A percentile compares a stretch with the other conserved stretches of the same genome.
Conservation (phyloP, 2,329 filamentous ascomycete genomes). For the Claviceps monticola region DNA sequence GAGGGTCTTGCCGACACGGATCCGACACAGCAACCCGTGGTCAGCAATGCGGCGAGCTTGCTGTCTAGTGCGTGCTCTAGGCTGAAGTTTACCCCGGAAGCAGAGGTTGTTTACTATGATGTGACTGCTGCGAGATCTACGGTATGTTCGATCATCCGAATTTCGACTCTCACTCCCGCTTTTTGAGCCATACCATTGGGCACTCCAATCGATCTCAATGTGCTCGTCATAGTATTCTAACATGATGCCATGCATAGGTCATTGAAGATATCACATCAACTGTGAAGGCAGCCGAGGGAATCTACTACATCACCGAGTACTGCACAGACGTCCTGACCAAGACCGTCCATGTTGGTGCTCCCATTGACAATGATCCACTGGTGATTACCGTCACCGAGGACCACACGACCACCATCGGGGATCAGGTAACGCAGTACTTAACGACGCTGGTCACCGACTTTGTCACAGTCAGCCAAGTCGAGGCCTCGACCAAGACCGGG, state of each 20-base stretch:
- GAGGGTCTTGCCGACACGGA: background rate
- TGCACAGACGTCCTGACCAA: background rate
- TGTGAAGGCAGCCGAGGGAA: background rate
- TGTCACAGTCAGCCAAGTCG: background rate
- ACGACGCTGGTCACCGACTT: background rate
- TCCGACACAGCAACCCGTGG: background rate
- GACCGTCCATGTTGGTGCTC: background rate
- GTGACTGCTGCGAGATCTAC: background rate
- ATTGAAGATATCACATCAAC: background rate
- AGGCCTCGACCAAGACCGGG: background rate
- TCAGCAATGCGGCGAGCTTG: background rate
- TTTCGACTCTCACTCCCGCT: background rate
- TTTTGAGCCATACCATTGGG: background rate
- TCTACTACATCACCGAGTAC: background rate
- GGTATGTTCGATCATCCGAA: background rate
- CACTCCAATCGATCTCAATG: no score
- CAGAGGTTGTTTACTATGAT: background rate
- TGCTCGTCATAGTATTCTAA: background rate
- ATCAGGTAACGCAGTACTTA: background rate
- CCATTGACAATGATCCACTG: no score
- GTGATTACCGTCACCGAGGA: background rate
- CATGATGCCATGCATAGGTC: background rate
- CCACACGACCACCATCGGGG: background rate
- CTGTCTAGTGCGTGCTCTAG: background rate
- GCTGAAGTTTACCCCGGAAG: background rate